A percentile compares a stretch with the other conserved stretches of the same genome.
These are phyloP conservation scores for Ceratocystis lukuohia DNA, from an alignment of 2,329 filamentous ascomycete genomes.

Conservation along the genomic window DNA sequence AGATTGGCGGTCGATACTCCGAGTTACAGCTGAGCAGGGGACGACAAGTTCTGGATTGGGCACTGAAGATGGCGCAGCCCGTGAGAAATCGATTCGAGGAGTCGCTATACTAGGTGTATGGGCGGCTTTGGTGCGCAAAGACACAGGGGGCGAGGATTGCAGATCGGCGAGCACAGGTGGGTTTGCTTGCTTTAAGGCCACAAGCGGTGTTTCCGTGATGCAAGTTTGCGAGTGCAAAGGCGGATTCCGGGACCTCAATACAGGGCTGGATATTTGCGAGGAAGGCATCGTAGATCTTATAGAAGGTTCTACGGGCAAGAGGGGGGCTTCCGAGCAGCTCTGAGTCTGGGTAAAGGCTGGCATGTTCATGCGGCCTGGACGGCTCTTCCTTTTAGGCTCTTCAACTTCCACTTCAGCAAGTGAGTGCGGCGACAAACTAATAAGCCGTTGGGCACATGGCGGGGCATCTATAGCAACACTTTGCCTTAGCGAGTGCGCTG, in stretches of 20 bases:
- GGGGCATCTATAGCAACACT: neutral
- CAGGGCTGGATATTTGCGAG: neutral
- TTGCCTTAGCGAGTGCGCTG: constrained; percentile 3
- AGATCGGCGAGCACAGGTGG: neutral
- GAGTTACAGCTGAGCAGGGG: neutral
- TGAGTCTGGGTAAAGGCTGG: constrained; percentile 11
- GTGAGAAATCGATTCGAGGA: neutral
- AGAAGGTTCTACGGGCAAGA: too few species aligned
- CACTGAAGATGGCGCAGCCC: neutral
- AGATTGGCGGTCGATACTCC: neutral
- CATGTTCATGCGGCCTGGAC: constrained; percentile 16
- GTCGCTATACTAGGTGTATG: neutral
- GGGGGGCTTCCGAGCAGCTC: neutral
- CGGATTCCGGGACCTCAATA: neutral
- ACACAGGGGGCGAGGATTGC: neutral
- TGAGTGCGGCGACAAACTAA: neutral
- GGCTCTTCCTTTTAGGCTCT: neutral
- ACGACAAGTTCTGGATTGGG: neutral
- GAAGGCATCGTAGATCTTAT: neutral
- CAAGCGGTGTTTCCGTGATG: neutral
- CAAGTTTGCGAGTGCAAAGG: neutral
- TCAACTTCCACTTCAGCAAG: neutral
- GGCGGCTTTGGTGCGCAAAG: neutral
- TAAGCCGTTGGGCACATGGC: constrained; percentile 6
- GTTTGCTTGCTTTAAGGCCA: neutral